These are phyloP conservation scores for Kwoniella heveanensis DNA, from an alignment of 768 basidiomycete genomes.

Conservation along the genomic window DNA sequence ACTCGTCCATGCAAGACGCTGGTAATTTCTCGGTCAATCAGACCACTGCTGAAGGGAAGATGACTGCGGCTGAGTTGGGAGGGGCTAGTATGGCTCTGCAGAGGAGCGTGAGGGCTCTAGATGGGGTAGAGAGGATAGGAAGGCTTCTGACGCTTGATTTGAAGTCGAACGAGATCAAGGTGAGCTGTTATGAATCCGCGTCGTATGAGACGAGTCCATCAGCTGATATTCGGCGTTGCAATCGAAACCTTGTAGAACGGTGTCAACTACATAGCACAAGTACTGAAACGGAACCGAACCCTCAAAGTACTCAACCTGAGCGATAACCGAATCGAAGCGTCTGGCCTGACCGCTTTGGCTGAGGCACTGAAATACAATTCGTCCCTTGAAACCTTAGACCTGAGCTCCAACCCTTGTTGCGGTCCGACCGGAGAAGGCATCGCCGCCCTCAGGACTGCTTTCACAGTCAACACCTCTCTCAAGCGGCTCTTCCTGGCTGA, in stretches of 20 bases:
- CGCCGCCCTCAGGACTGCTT: slow-evolving; percentile 79
- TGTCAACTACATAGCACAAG: slow-evolving; percentile 87
- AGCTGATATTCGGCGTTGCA: too few species aligned
- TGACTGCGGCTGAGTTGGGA: slow-evolving; percentile 33
- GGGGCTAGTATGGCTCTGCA: slow-evolving; percentile 66
- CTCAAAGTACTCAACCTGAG: slow-evolving; percentile 90
- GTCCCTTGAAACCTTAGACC: slow-evolving; percentile 86
- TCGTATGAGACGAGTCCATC: too few species aligned
- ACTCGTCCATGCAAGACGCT: slow-evolving; percentile 58
- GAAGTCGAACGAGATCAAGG: slow-evolving; percentile 86
- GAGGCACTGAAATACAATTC: slow-evolving; percentile 98
- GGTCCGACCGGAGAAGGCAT: slow-evolving; percentile 87
- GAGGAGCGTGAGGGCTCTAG: slow-evolving; percentile 86
- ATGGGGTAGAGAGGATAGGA: slow-evolving; percentile 80
- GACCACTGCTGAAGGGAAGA: slow-evolving; percentile 32
- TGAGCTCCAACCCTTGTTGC: slow-evolving; percentile 90
- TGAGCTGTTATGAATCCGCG: slow-evolving; percentile 58
- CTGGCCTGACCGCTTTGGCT: slow-evolving; percentile 75
- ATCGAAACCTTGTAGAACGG: slow-evolving; percentile 64
- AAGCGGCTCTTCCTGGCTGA: slow-evolving; percentile 89
- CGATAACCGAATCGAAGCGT: slow-evolving; percentile 88
- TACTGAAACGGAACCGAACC: slow-evolving; percentile 92
- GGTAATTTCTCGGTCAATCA: slow-evolving; percentile 56
- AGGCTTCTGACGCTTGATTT: slow-evolving; percentile 85
- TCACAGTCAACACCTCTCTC: slow-evolving; percentile 85